Base-by-base conservation (phyloP, 192 early-diverging fungal species). In the Umbelopsis sp. region DNA sequence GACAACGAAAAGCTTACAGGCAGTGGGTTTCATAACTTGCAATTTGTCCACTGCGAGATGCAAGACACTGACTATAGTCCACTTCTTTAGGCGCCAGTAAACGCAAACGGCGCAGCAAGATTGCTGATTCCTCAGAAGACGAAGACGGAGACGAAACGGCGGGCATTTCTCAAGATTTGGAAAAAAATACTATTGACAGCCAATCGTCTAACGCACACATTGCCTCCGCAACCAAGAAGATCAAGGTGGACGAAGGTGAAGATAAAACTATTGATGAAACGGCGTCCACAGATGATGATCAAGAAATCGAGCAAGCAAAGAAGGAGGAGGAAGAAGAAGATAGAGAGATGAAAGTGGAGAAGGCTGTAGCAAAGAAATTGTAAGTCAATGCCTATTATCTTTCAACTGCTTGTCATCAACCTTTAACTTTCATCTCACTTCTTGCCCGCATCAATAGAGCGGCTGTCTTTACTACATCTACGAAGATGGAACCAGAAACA, bases 311-410 rank as follows among this genome's bases (percentile, higher is more conserved):
- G 32, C 69, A 72, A 69, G 76, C 68, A 3, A 71, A 73, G 5
- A 52, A 72, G 20, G 72, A 80, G 24, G 82, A 81, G 68, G 69
- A 69, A 44, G 67, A 68, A 20, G 71, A 14, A 11, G 52, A 71
- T 16, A 9, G 68, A 52, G 71, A 72, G 47, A 69, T 29, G 16
- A 65, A 47, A 50, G 65, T 45, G 6, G 49, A 44, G 16, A 71
- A 54, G 44, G 66, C 56, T 26, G 69, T 65, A 31, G 69, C 69
- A 38, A 51, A 69, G 32, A 76, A 54, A 53, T 22, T 76, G 74
- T 76, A 65, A 66, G 70, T 44, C 9, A 26, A 12, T 38, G 17
- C 2, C 22, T n/a, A 6, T 14, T 16, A 34, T 16, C 14, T 0
- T 32, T 41, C 10, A 12, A 20, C 20, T 67, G 2, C 38, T n/a